phyloP scores from a whole-genome alignment of 306 rosid genomes.

The Quercus berberidifolia region DNA sequence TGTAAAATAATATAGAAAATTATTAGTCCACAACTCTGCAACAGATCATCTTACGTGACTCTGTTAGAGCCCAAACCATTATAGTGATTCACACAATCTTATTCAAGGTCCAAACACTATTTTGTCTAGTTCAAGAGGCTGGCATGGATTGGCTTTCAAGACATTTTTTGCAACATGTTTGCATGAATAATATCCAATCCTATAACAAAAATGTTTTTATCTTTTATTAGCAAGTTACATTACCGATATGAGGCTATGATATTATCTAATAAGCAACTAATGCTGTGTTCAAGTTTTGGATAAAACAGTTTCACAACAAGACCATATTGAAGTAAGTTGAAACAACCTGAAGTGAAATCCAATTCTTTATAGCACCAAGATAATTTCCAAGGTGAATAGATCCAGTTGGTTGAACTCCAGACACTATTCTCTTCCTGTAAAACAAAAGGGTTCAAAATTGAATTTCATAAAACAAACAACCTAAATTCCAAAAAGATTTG shows the following conservation, averaged over 20 bases:
- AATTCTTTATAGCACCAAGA: slow-evolving; percentile 90
- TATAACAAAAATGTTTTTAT: background rate
- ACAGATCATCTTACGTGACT: background rate
- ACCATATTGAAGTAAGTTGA: background rate
- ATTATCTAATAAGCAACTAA: background rate
- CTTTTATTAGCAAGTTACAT: background rate
- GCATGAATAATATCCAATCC: background rate
- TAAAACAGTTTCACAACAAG: background rate
- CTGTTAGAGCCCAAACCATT: background rate
- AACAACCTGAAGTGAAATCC: slow-evolving; percentile 87
- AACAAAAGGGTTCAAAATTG: background rate
- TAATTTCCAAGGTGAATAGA: slow-evolving; percentile 93
- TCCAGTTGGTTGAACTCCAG: slow-evolving; percentile 98
- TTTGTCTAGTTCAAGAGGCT: background rate
- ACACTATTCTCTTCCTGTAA: slow-evolving; percentile 81
- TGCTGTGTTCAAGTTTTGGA: background rate
- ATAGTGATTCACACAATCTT: background rate
- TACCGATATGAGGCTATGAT: background rate
- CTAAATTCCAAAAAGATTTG: too few species aligned
- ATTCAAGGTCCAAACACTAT: background rate
- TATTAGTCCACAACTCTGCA: background rate
- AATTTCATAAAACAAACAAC: too few species aligned
- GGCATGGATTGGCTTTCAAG: background rate
- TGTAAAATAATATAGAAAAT: background rate
- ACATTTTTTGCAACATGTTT: background rate